Evolutionary conservation across 345 rosid genomes (phyloP), one percentile per base, ranked within the genome.

Genomic region (Eucalyptus rudis): DNA sequence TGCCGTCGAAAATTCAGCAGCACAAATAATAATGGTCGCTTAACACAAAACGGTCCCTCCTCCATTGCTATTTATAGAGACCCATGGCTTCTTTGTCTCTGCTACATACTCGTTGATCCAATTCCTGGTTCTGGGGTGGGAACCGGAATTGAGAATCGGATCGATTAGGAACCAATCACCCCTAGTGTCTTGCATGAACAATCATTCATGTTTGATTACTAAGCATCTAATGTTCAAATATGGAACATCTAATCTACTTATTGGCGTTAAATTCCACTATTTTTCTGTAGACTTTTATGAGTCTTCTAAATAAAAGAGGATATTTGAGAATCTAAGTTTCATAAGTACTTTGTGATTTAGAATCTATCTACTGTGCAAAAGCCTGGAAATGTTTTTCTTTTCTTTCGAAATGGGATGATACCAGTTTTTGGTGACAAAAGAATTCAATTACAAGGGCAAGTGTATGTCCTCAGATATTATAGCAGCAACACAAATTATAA

Each of bases 81-180:
- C 19, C 19, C 19, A 50, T 50, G 52, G 7, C 52, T 50, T 50
- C 52, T 50, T 50, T 7, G 7, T 50, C 52, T 50, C 7, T 50
- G 19, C 52, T 50, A 15, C 52, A 0, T 50, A 50, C 52, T 50
- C 20, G 19, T 15, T 3, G 3, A 1, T 50, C 19, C 0, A 50
- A 0, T 50, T 50, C 19, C 52, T 7, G 1, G 3, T 50, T 50
- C 1, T 50, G 19, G 3, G 19, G 19, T 50, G 52, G 17, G 52
- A 50, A 15, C 19, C 19, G 7, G 19, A 50, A 15, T 1, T 0
- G 6, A 20, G 1, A 50, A 50, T 50, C 52, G 7, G 19, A 50
- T 1, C 7, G 1, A 50, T 50, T 1, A 0, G 3, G 20, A 50
- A 50, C 52, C 3, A 3, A 50, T 50, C 52, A 50, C 3, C 52